Conservation (phyloP, 345 rosid genomes). For the Rhizophora mangle region DNA sequence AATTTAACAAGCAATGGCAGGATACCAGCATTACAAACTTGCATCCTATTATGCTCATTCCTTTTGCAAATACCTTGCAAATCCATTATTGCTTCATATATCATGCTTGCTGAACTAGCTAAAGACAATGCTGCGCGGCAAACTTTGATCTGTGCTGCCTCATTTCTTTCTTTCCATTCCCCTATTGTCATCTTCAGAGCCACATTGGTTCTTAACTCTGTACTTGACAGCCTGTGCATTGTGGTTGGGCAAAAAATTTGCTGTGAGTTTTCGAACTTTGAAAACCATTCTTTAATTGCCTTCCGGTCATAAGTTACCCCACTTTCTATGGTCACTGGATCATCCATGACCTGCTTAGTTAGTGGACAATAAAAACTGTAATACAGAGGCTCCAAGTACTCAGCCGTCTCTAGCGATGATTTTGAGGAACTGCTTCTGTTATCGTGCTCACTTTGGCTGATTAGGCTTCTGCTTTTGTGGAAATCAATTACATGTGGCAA, state of each 20-base stretch:
- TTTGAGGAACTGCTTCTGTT: constrained; percentile 32
- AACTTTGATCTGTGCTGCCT: constrained; percentile 59
- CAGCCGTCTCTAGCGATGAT: constrained; percentile 45
- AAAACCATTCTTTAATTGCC: constrained; percentile 66
- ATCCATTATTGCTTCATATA: constrained; percentile 63
- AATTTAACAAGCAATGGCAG: constrained; percentile 55
- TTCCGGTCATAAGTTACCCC: constrained; percentile 75
- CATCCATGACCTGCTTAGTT: constrained; percentile 76
- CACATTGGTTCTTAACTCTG: constrained; percentile 41
- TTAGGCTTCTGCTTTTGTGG: constrained; percentile 24
- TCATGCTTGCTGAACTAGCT: constrained; percentile 66
- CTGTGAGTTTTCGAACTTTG: constrained; percentile 33
- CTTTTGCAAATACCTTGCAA: constrained; percentile 57
- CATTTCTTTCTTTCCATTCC: constrained; percentile 83
- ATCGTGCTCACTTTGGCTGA: constrained; percentile 36
- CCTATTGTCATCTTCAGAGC: constrained; percentile 68
- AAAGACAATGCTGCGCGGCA: constrained; percentile 64
- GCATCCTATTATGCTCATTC: constrained; percentile 45
- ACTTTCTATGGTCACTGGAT: constrained; percentile 76
- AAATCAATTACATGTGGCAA: constrained; percentile 29
- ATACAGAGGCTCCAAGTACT: constrained; percentile 67
- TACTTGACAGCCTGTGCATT: constrained; percentile 40
- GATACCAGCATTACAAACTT: constrained; percentile 51
- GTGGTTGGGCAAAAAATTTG: constrained; percentile 63
- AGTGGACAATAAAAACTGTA: constrained; percentile 77